These are phyloP conservation scores for Colletotrichum tropicale DNA, from an alignment of 2,329 filamentous ascomycete species.

Conservation along the genomic window DNA sequence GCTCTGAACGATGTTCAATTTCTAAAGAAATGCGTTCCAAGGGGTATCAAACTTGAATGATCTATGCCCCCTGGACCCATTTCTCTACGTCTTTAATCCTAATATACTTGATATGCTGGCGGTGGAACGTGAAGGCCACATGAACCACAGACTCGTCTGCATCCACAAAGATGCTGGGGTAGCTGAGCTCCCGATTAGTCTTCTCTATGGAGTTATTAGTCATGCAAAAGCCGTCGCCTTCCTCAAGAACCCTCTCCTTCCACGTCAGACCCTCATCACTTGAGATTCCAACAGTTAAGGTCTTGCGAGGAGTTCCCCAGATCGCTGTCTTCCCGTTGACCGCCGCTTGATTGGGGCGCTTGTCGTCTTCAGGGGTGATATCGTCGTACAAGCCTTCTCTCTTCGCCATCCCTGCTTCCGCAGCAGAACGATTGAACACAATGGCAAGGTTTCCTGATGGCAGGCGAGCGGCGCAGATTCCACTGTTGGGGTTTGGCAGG, in stretches of 20 bases:
- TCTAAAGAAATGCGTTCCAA: too few relatives aligned
- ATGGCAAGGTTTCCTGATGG: conserved; percentile 37
- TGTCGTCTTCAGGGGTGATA: conserved; percentile 44
- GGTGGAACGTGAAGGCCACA: conserved; percentile 46
- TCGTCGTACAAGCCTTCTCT: conserved; percentile 48
- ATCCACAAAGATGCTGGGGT: conserved; percentile 43
- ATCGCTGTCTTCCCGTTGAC: conserved; percentile 41
- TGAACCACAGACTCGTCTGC: conserved; percentile 26
- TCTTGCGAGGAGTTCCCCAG: conserved; percentile 45
- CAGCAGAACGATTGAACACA: conserved; percentile 45
- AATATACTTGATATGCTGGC: conserved; percentile 46
- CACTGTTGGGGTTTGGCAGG: conserved; percentile 49
- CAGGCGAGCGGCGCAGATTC: conserved; percentile 40
- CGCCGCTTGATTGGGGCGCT: conserved; percentile 38
- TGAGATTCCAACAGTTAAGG: conserved; percentile 37
- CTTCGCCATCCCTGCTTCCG: conserved; percentile 32
- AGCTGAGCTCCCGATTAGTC: conserved; percentile 46
- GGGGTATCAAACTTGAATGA: too few relatives aligned
- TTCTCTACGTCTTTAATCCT: conserved; percentile 28
- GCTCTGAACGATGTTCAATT: too few relatives aligned
- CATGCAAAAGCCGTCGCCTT: conserved; percentile 49
- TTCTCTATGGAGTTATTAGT: conserved; percentile 47
- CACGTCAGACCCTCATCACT: conserved; percentile 40
- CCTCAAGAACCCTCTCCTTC: conserved; percentile 42
- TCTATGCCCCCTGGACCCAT: conserved; percentile 23